These are phyloP conservation scores for Hericium alpestre DNA, from an alignment of 768 basidiomycete genomes.

Conservation along the genomic window DNA sequence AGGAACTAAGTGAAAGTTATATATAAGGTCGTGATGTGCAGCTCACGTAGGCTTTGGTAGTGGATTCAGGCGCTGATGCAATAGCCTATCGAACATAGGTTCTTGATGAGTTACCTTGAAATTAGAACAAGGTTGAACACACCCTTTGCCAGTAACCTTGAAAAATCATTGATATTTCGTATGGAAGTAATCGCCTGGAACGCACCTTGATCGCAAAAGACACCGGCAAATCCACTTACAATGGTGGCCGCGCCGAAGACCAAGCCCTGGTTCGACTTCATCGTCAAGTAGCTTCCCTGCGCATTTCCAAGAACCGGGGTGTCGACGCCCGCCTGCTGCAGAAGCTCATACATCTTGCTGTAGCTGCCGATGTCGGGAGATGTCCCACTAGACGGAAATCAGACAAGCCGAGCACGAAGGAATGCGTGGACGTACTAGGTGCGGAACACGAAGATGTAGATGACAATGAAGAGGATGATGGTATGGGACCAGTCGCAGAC, in stretches of 20 bases:
- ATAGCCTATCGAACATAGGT: constrained; percentile 28
- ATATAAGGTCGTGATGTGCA: not conserved
- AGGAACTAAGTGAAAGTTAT: not conserved
- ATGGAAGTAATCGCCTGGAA: not conserved
- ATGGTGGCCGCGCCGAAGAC: constrained; percentile 31
- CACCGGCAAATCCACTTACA: constrained; percentile 33
- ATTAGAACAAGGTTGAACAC: not conserved
- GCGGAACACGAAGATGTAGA: constrained; percentile 21
- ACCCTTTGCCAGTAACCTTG: constrained; percentile 45
- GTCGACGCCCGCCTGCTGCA: constrained; percentile 33
- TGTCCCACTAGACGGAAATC: not conserved
- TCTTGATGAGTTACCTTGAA: not conserved
- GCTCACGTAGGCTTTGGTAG: constrained; percentile 40
- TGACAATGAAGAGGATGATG: constrained; percentile 26
- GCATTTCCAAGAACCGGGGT: constrained; percentile 39
- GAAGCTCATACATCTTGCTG: constrained; percentile 33
- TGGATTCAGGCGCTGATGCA: constrained; percentile 38
- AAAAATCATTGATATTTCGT: not conserved
- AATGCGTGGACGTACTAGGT: constrained; percentile 18
- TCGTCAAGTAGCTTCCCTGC: constrained; percentile 43
- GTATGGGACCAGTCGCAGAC: constrained; percentile 22
- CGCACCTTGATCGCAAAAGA: constrained; percentile 41
- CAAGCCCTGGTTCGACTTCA: constrained; percentile 38
- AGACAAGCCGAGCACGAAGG: not conserved
- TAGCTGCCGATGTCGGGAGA: constrained; percentile 27